Evolutionary conservation across 257 asterid species (phyloP).

Genomic region (Solanum dulcamara): DNA sequence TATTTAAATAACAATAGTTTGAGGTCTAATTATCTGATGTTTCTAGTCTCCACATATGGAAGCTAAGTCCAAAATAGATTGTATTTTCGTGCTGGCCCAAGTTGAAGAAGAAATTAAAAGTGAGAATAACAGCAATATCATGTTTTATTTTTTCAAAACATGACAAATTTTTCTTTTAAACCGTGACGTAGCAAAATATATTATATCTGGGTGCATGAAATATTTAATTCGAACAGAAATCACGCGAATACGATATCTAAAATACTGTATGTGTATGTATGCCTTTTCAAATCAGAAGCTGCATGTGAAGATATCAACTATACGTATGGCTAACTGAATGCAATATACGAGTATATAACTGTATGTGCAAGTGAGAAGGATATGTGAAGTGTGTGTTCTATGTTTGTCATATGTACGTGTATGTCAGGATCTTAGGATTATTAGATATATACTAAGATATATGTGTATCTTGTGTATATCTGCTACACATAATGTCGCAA

Average conservation of each 20-base stretch:
- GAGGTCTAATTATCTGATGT: background rate
- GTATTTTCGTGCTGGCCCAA: background rate
- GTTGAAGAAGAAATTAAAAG: background rate
- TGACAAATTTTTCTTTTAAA: background rate
- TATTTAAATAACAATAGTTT: background rate
- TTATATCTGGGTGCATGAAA: background rate
- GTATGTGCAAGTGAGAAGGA: background rate
- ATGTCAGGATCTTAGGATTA: background rate
- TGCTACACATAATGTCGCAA: background rate
- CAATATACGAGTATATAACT: background rate
- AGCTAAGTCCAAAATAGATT: background rate
- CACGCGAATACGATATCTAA: background rate
- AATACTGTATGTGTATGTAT: background rate
- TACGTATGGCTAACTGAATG: background rate
- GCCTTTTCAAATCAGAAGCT: background rate
- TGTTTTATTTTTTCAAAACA: background rate
- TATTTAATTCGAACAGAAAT: background rate
- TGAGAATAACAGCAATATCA: background rate
- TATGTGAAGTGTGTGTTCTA: background rate
- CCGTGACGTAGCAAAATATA: background rate
- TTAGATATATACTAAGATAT: background rate
- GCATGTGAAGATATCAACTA: background rate
- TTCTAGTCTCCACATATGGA: background rate
- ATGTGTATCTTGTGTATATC: background rate
- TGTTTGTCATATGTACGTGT: background rate